These are phyloP conservation scores for Scheffersomyces lignosus DNA, from an alignment of 805 yeast species.

Conservation along the genomic window DNA sequence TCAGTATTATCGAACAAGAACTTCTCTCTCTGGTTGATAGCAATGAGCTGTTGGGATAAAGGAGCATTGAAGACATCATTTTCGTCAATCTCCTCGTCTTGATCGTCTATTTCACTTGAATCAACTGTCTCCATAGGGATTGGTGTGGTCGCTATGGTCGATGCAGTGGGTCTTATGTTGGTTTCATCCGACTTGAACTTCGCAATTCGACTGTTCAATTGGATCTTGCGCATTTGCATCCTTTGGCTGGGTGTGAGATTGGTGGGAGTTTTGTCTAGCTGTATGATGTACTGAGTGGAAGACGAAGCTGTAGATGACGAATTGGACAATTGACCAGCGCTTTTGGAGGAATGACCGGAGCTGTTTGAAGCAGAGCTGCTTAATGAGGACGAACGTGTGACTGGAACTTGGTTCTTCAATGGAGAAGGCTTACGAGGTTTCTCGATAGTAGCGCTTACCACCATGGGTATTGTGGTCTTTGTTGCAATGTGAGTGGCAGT, in stretches of 20 bases:
- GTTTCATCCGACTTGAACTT: constrained; percentile 14
- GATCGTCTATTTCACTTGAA: constrained; percentile 6
- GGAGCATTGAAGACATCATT: constrained; percentile 65
- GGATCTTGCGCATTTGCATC: constrained; percentile 24
- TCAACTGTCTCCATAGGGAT: not conserved
- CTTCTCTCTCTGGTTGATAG: constrained; percentile 36
- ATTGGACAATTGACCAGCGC: too few species aligned
- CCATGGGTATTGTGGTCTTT: too few species aligned
- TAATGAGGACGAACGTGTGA: constrained; percentile 17
- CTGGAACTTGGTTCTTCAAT: constrained; percentile 13
- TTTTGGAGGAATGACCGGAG: constrained; percentile 2
- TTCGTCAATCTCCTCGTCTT: constrained; percentile 42
- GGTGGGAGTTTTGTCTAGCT: constrained; percentile 22
- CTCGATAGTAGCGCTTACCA: too few species aligned
- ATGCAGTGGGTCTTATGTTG: not conserved
- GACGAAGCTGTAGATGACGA: constrained; percentile 1
- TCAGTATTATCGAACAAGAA: constrained; percentile 20
- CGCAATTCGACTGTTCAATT: constrained; percentile 23
- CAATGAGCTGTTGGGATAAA: constrained; percentile 51
- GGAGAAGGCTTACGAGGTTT: constrained; percentile 12
- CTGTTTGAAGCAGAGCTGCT: constrained; percentile 11
- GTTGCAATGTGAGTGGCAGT: too few species aligned
- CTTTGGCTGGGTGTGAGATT: constrained; percentile 31
- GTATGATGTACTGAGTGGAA: constrained; percentile 16
- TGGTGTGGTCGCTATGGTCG: not conserved